Conservation (phyloP, 148 eudicot species). For the Dianthus caryophyllus region DNA sequence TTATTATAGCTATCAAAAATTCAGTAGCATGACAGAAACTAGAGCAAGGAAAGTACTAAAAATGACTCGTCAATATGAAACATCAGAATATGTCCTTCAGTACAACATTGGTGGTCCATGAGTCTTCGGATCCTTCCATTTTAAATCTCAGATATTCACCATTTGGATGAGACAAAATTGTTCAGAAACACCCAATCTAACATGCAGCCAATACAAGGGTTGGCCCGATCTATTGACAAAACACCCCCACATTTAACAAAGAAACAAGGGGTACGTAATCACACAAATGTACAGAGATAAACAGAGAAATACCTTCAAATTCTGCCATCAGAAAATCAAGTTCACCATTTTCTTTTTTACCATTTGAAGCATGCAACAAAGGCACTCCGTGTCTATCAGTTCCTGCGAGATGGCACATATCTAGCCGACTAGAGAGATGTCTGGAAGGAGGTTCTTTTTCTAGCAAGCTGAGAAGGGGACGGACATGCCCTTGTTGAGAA, state of each 20-base stretch:
- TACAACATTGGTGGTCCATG: not conserved
- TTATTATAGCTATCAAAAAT: not conserved
- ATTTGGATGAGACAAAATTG: not conserved
- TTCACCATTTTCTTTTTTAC: constrained; percentile 69
- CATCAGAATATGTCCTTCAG: not conserved
- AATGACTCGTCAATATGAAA: not conserved
- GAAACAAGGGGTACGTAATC: not conserved
- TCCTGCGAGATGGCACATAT: constrained; percentile 67
- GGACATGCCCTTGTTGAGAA: constrained; percentile 68
- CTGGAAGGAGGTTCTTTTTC: constrained; percentile 94
- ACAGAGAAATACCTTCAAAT: constrained; percentile 63
- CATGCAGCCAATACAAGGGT: constrained; percentile 1
- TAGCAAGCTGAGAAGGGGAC: constrained; percentile 86
- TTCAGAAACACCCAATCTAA: constrained; percentile 5
- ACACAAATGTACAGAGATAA: not conserved
- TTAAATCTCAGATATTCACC: not conserved
- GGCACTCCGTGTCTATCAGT: constrained; percentile 84
- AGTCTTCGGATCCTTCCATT: constrained; percentile 1
- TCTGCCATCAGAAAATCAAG: constrained; percentile 88
- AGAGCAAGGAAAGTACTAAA: not conserved
- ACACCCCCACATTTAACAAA: not conserved
- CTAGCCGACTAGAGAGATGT: constrained; percentile 88
- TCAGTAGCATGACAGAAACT: not conserved
- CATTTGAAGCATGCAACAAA: constrained; percentile 71
- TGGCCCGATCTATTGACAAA: not conserved